Evolutionary conservation across 345 rosid species (phyloP).

Genomic region (Noccaea bulbosa): DNA sequence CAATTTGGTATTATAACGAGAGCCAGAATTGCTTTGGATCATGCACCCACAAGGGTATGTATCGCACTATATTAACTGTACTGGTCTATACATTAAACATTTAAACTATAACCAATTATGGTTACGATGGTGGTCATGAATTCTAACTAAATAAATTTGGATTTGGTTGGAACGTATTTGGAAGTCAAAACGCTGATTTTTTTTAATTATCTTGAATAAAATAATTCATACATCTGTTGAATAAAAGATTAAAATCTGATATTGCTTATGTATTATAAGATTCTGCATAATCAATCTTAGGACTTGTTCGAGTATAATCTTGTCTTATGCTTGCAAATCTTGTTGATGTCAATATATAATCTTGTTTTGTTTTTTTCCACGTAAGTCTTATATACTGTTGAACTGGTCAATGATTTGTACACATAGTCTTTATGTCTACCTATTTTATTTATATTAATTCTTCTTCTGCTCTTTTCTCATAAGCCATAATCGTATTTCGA

Average conservation of each 20-base stretch:
- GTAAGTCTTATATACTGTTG: background rate
- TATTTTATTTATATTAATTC: background rate
- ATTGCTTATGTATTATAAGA: constrained; percentile 35
- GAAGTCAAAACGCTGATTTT: constrained; percentile 26
- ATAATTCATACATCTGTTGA: constrained; percentile 13
- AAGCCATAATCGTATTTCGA: background rate
- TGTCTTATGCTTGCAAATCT: constrained; percentile 44
- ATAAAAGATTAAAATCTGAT: constrained; percentile 23
- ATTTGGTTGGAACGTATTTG: constrained; percentile 12
- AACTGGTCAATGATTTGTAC: background rate
- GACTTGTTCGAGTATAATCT: constrained; percentile 31
- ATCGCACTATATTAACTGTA: background rate
- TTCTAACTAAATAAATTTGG: background rate
- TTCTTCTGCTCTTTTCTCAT: background rate
- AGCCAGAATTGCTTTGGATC: constrained; percentile 66
- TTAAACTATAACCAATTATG: background rate
- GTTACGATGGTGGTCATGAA: background rate
- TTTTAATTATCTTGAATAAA: background rate
- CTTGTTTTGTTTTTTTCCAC: constrained; percentile 9
- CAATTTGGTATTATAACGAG: constrained; percentile 86
- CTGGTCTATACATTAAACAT: background rate
- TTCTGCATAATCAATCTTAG: constrained; percentile 35
- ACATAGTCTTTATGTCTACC: background rate
- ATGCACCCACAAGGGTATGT: constrained; percentile 69
- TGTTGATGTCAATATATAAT: constrained; percentile 28